Base-by-base conservation (phyloP, 139 green algal species). In the Micractinium sp. region DNA sequence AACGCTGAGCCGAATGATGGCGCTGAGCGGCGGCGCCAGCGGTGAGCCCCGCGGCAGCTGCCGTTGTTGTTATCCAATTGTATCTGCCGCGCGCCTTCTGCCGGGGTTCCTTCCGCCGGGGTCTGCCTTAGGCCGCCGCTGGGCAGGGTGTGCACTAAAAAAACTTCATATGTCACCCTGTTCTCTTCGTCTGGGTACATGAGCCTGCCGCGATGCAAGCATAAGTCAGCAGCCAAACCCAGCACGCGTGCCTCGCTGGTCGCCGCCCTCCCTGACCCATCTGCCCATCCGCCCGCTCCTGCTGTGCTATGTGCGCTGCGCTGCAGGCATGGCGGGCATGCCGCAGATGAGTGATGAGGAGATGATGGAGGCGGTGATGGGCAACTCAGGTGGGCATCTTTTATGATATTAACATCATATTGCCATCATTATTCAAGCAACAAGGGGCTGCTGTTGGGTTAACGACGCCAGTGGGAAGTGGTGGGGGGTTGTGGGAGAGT, bases 1-100 rank as follows among this genome's bases (percentile, higher is more conserved):
- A 61, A 95, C 91, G 29, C 93, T 99, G 91, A 90, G 92, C 63
- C 91, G 92, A 78, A 96, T 99, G 90, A 97, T 98, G 96, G 90
- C 92, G 36, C 84, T 92, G 39, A 75, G 79, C 74, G 94, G 91
- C 27, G 93, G 87, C 41, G 31, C 77, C 53, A 67, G 81, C 38
- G 89, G 89, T 92, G 92, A 39, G 82, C 3, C 36, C 33, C 63
- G 25, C 19, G 35, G 12, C 38, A 38, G 66, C 16, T 22, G 33
- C 7, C 38, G 1, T 56, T 27, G 22, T 75, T 25, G 29, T 73
- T 5, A 5, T 56, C 47, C 47, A n/a, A n/a, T n/a, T 56, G 47
- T 9, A 56, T 56, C 47, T 56, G 47, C 47, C 9, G 47, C 9
- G 47, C 47, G 47, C 47, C 47, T 56, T 56, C 7, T 56, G 7